These are phyloP conservation scores for Solanum hybrid DNA, from an alignment of 305 asterid genomes.

Conservation along the genomic window DNA sequence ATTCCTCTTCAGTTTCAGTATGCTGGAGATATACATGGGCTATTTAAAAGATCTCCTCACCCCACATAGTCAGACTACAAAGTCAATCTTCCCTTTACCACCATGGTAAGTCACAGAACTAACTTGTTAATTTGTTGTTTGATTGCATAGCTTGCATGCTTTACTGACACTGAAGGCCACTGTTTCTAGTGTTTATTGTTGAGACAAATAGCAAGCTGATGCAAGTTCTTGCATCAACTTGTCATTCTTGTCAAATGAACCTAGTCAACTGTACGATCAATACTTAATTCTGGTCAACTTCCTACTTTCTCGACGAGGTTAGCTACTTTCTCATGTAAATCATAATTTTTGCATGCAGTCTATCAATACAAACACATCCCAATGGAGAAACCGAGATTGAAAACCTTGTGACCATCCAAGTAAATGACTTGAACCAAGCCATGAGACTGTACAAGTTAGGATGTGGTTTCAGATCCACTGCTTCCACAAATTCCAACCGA, in stretches of 20 bases:
- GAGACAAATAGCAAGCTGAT: conserved; percentile 10
- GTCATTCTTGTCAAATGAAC: not conserved
- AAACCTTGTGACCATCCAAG: conserved; percentile 14
- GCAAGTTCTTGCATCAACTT: not conserved
- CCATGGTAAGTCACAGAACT: conserved; percentile 8
- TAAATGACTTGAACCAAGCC: conserved; percentile 12
- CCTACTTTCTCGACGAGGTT: not conserved
- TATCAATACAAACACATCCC: conserved; percentile 12
- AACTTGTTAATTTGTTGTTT: not conserved
- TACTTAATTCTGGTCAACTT: not conserved
- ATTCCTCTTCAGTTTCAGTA: conserved; percentile 13
- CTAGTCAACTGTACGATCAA: not conserved
- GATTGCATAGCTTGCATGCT: not conserved
- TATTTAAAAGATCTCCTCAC: conserved; percentile 15
- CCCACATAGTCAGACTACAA: not conserved
- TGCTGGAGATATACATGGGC: conserved; percentile 19
- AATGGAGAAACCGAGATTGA: conserved; percentile 10
- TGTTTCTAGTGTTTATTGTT: not conserved
- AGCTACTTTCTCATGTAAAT: not conserved
- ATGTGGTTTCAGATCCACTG: conserved; percentile 10
- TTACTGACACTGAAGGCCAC: not conserved
- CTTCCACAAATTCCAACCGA: conserved; percentile 15
- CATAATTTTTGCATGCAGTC: conserved; percentile 4
- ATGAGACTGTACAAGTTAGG: conserved; percentile 10
- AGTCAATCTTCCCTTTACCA: conserved; percentile 3